These are phyloP conservation scores for Rhynchospora breviuscula DNA, from an alignment of 176 grass and related monocot species.

Conservation along the genomic window DNA sequence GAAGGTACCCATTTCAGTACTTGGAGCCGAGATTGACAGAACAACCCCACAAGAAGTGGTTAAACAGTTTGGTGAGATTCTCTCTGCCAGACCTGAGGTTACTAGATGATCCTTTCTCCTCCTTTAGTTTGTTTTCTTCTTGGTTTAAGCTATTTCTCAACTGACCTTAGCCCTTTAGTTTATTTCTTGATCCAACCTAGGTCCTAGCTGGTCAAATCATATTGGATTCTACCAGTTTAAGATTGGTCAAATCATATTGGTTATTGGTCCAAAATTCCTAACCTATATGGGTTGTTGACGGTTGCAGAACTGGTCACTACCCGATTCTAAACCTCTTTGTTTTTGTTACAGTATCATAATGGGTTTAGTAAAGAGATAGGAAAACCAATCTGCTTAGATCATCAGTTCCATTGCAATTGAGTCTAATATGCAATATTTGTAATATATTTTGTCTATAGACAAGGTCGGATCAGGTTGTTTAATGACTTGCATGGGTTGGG, in stretches of 20 bases:
- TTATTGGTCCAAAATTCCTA: not conserved
- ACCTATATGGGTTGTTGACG: not conserved
- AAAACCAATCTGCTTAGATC: not conserved
- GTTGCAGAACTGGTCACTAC: not conserved
- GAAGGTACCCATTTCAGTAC: slow-evolving; percentile 31
- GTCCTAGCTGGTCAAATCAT: not conserved
- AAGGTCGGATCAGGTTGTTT: not conserved
- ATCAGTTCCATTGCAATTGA: not conserved
- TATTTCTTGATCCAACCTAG: not conserved
- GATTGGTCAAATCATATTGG: not conserved
- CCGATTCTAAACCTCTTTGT: not conserved
- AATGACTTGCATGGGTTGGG: not conserved
- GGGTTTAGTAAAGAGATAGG: not conserved
- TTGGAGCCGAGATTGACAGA: slow-evolving; percentile 37
- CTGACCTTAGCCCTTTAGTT: not conserved
- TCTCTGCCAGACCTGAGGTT: slow-evolving; percentile 30
- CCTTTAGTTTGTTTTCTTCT: too few relatives aligned
- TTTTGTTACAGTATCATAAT: not conserved
- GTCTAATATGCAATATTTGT: not conserved
- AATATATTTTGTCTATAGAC: not conserved
- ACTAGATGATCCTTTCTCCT: not conserved
- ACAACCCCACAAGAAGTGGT: slow-evolving; percentile 25
- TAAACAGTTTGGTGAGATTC: slow-evolving; percentile 40
- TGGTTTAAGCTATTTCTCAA: not conserved
- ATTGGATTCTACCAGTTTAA: not conserved